Conservation (phyloP, 495 filamentous ascomycete species). For the Immersiella caudata region DNA sequence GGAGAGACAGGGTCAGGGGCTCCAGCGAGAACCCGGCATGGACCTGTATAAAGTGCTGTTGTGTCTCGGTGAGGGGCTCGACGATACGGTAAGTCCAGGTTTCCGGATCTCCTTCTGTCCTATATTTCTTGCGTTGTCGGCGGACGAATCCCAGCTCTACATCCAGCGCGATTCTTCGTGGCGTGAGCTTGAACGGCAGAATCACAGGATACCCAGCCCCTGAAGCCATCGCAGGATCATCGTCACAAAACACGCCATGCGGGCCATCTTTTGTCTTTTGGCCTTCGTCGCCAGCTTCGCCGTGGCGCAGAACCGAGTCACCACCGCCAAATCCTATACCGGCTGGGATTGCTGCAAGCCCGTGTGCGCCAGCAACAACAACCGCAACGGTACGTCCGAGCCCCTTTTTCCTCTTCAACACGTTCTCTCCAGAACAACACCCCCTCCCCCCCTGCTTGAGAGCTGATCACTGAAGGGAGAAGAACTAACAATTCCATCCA, state of each 20-base stretch:
- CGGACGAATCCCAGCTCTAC: no score
- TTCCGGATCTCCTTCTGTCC: neutral
- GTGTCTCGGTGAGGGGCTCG: neutral
- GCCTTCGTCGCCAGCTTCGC: conserved; percentile 7
- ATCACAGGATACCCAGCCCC: neutral
- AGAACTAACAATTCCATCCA: no score
- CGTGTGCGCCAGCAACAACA: conserved; percentile 22
- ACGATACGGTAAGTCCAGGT: neutral
- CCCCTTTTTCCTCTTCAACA: no score
- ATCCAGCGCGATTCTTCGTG: no score
- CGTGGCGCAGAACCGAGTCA: conserved; percentile 6
- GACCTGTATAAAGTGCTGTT: neutral
- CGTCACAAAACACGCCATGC: conserved; percentile 1
- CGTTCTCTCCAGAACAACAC: no score
- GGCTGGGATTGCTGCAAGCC: conserved; percentile 34
- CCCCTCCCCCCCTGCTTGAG: no score
- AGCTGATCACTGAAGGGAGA: no score
- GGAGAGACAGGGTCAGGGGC: neutral
- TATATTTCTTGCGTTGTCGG: neutral
- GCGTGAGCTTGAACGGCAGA: no score
- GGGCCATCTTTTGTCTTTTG: neutral
- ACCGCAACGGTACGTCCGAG: neutral
- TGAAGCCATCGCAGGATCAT: neutral
- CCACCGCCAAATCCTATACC: conserved; percentile 26
- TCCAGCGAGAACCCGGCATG: neutral